A percentile compares a stretch with the other conserved stretches of the same genome.
Evolutionary conservation across 768 basidiomycete species (phyloP).

Genomic region (Leucosporidium creatinivorum): DNA sequence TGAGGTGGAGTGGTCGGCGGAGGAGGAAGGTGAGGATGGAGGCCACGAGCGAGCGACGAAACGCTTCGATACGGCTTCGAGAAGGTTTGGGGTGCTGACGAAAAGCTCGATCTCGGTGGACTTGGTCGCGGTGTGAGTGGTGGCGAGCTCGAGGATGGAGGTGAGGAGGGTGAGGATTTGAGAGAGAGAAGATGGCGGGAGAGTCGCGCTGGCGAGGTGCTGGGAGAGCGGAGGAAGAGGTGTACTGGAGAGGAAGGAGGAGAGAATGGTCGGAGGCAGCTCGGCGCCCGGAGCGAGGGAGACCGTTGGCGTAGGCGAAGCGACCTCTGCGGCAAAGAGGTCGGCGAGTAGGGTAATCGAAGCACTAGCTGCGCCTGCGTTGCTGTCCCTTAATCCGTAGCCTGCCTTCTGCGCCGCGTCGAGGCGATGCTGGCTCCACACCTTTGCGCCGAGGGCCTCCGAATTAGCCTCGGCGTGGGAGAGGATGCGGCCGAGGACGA

Average conservation of each 20-base stretch:
- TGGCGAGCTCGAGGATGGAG: slow-evolving; percentile 43
- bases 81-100: slow-evolving; percentile 12
- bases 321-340: not conserved
- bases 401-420: slow-evolving; percentile 1
- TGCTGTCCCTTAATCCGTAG: slow-evolving; percentile 16
- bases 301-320: not conserved
- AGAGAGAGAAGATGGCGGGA: not conserved
- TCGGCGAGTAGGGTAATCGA: slow-evolving; percentile 1
- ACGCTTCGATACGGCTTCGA: slow-evolving; percentile 8
- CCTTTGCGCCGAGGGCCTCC: not conserved
- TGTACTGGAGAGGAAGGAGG: not conserved
- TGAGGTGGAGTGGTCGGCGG: not conserved
- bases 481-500: slow-evolving; percentile 14
- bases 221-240: slow-evolving; percentile 1
- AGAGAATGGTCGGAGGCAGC: slow-evolving; percentile 2
- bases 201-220: slow-evolving; percentile 5
- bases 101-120: not conserved
- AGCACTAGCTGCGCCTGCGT: slow-evolving; percentile 2
- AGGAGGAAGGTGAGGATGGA: not conserved
- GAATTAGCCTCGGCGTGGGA: not conserved
- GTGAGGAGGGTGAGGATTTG: slow-evolving; percentile 50
- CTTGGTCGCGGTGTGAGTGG: slow-evolving; percentile 41
- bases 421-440: slow-evolving; percentile 2
- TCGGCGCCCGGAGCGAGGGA: slow-evolving; percentile 1
- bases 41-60: slow-evolving; percentile 21